phyloP scores from a whole-genome alignment of 768 basidiomycete genomes.

The Agrocybe pediades region DNA sequence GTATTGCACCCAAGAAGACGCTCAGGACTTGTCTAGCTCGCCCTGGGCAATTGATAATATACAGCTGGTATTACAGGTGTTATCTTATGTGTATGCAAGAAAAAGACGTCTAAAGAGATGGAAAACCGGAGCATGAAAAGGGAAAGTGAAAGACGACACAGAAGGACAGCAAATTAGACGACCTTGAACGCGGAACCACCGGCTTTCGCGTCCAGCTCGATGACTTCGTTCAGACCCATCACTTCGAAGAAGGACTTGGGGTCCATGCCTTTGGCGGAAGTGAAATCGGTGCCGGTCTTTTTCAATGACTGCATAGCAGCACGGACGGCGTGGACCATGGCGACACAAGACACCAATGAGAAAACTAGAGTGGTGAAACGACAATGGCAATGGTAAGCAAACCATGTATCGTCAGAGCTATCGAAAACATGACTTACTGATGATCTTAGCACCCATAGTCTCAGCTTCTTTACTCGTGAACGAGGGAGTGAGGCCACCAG shows the following conservation, averaged over 20 bases:
- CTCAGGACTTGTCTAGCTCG: too few species aligned
- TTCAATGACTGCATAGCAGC: conserved; percentile 76
- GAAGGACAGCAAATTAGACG: conserved; percentile 33
- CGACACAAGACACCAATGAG: conserved; percentile 76
- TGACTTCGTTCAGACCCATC: conserved; percentile 62
- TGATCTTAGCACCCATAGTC: conserved; percentile 73
- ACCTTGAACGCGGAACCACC: conserved; percentile 60
- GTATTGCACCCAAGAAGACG: neutral
- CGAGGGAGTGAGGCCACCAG: conserved; percentile 75
- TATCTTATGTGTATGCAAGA: neutral
- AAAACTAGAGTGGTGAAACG: conserved; percentile 49
- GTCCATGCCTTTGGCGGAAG: conserved; percentile 64
- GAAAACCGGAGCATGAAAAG: neutral
- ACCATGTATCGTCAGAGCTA: neutral
- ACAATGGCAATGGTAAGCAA: conserved; percentile 13
- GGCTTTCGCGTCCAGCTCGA: conserved; percentile 54
- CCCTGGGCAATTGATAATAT: neutral
- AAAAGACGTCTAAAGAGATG: neutral
- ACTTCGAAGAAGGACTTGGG: conserved; percentile 78
- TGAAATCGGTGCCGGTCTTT: conserved; percentile 78
- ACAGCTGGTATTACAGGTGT: neutral
- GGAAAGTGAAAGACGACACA: neutral
- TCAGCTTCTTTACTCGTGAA: conserved; percentile 74
- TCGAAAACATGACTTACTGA: conserved; percentile 54
- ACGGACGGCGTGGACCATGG: conserved; percentile 74